These are phyloP conservation scores for Phialophora tarda DNA, from an alignment of 2,329 filamentous ascomycete genomes.

Conservation along the genomic window DNA sequence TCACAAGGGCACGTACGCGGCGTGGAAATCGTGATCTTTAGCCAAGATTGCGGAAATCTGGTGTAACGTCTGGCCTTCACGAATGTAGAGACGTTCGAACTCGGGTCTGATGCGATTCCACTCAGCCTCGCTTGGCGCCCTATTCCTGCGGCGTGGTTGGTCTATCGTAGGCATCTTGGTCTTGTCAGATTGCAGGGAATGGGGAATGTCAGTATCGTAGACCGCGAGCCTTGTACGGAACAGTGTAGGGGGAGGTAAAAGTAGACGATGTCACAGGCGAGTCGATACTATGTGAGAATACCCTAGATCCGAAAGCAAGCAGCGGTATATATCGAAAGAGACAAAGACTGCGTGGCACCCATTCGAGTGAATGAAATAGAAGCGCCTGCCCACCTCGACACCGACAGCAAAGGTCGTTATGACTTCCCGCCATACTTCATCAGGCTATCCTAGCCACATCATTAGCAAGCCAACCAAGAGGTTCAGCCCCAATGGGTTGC, in stretches of 20 bases:
- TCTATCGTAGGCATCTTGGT: constrained; percentile 1
- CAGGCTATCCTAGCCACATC: neutral
- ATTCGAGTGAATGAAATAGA: neutral
- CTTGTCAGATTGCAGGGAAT: neutral
- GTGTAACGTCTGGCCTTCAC: constrained; percentile 68
- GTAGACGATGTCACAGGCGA: neutral
- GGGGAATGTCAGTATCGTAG: neutral
- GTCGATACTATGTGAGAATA: neutral
- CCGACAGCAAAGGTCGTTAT: constrained; percentile 2
- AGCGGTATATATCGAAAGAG: neutral
- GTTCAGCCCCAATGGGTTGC: neutral
- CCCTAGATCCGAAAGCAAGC: neutral
- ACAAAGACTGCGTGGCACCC: neutral
- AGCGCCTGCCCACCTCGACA: neutral
- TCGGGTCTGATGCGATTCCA: constrained; percentile 69
- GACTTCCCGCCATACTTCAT: constrained; percentile 1
- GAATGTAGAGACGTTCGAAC: constrained; percentile 74
- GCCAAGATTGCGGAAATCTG: constrained; percentile 75
- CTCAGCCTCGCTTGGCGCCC: constrained; percentile 44
- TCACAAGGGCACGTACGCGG: constrained; percentile 53
- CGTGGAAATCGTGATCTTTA: constrained; percentile 67
- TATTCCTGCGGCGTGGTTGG: constrained; percentile 3
- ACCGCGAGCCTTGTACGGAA: neutral
- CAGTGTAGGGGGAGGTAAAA: neutral
- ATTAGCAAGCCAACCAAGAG: neutral